Base-by-base conservation (phyloP, 2,329 filamentous ascomycete species). In the Didymella sp. region DNA sequence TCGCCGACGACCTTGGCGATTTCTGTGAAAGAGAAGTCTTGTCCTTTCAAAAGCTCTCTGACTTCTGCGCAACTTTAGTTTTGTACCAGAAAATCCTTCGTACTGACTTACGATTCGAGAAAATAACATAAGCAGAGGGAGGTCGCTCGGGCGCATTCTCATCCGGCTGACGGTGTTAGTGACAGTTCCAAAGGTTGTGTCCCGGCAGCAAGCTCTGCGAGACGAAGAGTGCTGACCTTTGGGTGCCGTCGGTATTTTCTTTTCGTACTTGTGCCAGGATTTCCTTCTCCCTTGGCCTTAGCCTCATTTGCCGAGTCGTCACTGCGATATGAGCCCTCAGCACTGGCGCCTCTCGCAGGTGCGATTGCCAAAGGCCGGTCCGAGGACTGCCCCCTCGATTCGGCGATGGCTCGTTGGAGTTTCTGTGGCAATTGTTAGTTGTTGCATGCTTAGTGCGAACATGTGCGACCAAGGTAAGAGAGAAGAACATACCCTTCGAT, bases 1-100 rank as follows among this genome's bases (percentile, higher is more conserved):
- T 94, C 90, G 6, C 90, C 90, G 1, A 93, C 90, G 1, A 92
- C 79, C 69, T 93, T 93, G 11, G 90, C 90, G 61, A 94, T 92
- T 68, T 93, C 90, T 1, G 90, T 92, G 67, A 95, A 95, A 1
- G 88, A 89, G 4, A 94, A 77, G 44, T 89, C 90, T 56, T 89
- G 87, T 3, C 87, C 89, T 71, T 90, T 92, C 22, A 94, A 77
- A 21, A 90, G 86, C 66, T 94, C 91, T 66, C 91, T 85, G 76
- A 92, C 89, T 76, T 89, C 88, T 90, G 62, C 0, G 37, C 12
- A 2, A 7, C 3, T 31, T 76, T 56, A 76, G 69, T 35, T 9
- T 8, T 30, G 44, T 30, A 25, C 1, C 9, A 12, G 12, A 9
- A 6, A 31, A 47, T 12, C 12, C 19, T 19, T 6, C 2, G 3